Evolutionary conservation across 345 rosid species (phyloP), one percentile per base, ranked within the genome.

Genomic region (Syzygium jambos): DNA sequence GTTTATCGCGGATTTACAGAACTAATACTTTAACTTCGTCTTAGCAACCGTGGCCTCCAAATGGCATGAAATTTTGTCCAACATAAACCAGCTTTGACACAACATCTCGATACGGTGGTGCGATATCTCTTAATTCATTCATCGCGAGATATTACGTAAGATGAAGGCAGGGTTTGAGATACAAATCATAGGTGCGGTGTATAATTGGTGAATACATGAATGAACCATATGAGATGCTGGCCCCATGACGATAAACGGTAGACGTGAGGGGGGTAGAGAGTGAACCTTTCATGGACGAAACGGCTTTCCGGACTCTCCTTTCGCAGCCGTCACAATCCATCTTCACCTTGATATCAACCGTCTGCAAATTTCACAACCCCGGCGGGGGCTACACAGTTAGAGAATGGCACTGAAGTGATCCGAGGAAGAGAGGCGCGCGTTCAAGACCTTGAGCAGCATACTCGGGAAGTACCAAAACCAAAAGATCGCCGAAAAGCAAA

Each of bases 311-410:
- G 59, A 93, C 94, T 86, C 86, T 90, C 85, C 95, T 91, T 90
- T 92, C 95, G 51, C 95, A 92, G 84, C 95, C 95, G 34, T 92
- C 95, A 51, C 95, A 93, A 77, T 93, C 95, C 95, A 93, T 93
- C 86, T 93, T 93, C 90, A 93, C 94, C 89, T 93, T 93, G 87
- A 93, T 93, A 3, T 93, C 93, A 84, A 93, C 95, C 9, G 93
- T 93, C 94, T 93, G 91, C 41, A 46, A 73, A 73, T 73, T 73
- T 73, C 80, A 73, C 80, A 73, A 73, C 46, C 25, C 9, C 0
- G 46, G 38, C 25, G 12, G 14, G 46, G 46, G 80, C 80, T 0
- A 68, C 38, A 68, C 13, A 73, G 80, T 73, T 73, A 73, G 80
- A 19, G 78, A 73, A 73, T 34, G 80, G 19, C 46, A 11, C 0